Base-by-base conservation (phyloP, 2,329 filamentous ascomycete genomes). In the Trichoderma brevicompactum region DNA sequence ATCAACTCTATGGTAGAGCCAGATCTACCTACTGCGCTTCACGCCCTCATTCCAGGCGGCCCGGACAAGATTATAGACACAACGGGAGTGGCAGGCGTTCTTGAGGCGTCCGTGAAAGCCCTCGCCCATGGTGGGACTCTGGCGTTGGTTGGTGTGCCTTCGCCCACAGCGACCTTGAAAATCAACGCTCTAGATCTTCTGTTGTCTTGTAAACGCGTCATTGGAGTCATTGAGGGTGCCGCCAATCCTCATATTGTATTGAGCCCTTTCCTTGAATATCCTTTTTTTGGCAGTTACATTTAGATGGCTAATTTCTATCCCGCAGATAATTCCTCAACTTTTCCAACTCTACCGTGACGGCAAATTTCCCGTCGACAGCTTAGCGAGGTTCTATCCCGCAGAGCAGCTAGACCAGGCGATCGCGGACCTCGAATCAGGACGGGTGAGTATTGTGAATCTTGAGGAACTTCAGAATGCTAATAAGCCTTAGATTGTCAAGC, bases 121-220 rank as follows among this genome's bases (percentile, higher is more conserved):
- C 32, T 52, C 15, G 49, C 49, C 17, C 49, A 52, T 10, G 49
- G 49, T 13, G 49, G 49, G 36, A 52, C 49, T 15, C 32, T 52
- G 15, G 49, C 49, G 10, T 13, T 52, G 13, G 49, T 52, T 2
- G 49, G 49, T 3, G 15, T 52, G 10, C 49, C 49, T 13, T 19
- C 49, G 12, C 49, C 49, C 2, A 36, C 28, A 7, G 15, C 32
- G 9, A 36, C 4, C 8, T n/a, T 52, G n/a, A 2, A 5, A 36
- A 36, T 52, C 7, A 52, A 52, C 15, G 49, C 49, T 10, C n/a
- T 52, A 7, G 49, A 52, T 52, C 32, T 52, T n/a, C n/a, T 52
- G 13, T 9, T 52, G 23, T 49, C 46, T 7, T 49, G 46, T n/a
- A 49, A 49, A 49, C 12, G 13, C 12, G 46, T 49, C 12, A 49